phyloP scores from a whole-genome alignment of 768 basidiomycete species.

The Austroboletus eburneus region DNA sequence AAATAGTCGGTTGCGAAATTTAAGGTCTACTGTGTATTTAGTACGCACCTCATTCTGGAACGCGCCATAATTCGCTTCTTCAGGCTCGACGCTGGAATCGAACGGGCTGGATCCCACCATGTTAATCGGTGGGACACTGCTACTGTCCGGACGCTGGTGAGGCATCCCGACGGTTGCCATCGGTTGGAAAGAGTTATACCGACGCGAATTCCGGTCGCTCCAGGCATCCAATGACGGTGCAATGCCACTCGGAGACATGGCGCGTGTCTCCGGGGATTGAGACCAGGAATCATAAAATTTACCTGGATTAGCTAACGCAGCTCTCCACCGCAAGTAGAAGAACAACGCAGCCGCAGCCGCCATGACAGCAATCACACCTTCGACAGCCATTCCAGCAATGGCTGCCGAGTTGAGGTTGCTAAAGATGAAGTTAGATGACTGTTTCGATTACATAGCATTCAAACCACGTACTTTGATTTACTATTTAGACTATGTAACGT shows the following conservation, averaged over 20 bases:
- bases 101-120: neutral
- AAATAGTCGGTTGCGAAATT: neutral
- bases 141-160: neutral
- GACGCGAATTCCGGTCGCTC: neutral
- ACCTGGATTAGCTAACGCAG: neutral
- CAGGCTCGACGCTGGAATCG: neutral
- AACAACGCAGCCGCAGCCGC: slow-evolving; percentile 12
- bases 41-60: slow-evolving; percentile 10
- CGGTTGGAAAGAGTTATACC: slow-evolving; percentile 1
- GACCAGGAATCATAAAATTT: slow-evolving; percentile 2
- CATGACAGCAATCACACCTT: slow-evolving; percentile 9
- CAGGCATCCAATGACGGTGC: slow-evolving; percentile 7
- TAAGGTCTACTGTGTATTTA: no score
- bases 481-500: neutral
- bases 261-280: slow-evolving; percentile 3
- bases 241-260: slow-evolving; percentile 3
- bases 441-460: neutral
- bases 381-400: slow-evolving; percentile 21
- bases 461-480: slow-evolving; percentile 12
- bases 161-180: neutral
- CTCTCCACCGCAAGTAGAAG: slow-evolving; percentile 25
- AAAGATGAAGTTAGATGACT: slow-evolving; percentile 1
- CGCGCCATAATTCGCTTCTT: neutral
- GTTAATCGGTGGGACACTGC: neutral
- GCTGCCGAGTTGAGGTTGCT: slow-evolving; percentile 20